These are phyloP conservation scores for Ailanthus altissimus DNA, from an alignment of 345 rosid genomes.

Conservation along the genomic window DNA sequence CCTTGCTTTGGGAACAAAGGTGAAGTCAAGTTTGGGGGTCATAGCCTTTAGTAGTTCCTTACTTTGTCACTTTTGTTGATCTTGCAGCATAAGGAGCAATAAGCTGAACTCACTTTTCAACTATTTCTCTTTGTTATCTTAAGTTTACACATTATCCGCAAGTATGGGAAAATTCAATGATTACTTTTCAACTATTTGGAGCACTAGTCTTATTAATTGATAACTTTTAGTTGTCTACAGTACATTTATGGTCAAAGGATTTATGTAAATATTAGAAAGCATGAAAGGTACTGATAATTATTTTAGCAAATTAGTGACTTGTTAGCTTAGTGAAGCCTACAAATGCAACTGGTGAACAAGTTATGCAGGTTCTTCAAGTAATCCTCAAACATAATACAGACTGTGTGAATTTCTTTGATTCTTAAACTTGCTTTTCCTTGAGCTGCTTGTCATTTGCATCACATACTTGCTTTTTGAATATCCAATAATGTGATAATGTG, in stretches of 20 bases:
- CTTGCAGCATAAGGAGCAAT: not conserved
- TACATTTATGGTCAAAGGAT: not conserved
- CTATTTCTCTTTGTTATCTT: not conserved
- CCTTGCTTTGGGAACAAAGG: not conserved
- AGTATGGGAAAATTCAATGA: not conserved
- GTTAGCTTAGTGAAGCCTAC: not conserved
- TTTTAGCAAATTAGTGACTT: too few relatives aligned
- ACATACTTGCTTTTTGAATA: not conserved
- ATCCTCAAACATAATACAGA: not conserved
- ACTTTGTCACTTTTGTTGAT: not conserved
- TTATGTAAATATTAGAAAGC: not conserved
- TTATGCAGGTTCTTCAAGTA: not conserved
- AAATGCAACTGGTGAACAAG: not conserved
- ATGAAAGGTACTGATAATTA: not conserved
- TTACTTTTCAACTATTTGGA: not conserved
- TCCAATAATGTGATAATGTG: not conserved
- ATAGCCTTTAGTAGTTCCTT: not conserved
- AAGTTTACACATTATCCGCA: not conserved
- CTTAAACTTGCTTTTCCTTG: not conserved
- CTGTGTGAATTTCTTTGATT: not conserved
- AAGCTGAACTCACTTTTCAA: not conserved
- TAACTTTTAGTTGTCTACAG: not conserved
- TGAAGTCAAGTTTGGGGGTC: not conserved
- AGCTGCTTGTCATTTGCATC: not conserved
- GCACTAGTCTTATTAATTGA: not conserved